phyloP scores from a whole-genome alignment of 495 filamentous ascomycete species.

The Xylaria intraflava region DNA sequence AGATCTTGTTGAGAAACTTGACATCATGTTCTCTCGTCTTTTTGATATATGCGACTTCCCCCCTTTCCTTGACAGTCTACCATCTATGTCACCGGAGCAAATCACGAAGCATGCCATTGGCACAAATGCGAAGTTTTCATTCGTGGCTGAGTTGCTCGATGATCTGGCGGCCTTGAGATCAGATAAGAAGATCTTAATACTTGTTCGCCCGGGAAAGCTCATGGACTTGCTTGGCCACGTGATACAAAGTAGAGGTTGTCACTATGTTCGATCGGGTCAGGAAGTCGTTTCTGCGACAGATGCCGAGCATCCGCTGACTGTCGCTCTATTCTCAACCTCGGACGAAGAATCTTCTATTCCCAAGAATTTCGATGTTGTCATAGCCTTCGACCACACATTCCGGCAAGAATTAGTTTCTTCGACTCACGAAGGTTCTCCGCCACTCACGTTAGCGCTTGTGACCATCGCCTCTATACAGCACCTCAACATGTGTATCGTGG shows the following conservation, averaged over 20 bases:
- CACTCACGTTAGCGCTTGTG: conserved; percentile 30
- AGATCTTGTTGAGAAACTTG: conserved; percentile 25
- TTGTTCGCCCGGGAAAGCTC: conserved; percentile 31
- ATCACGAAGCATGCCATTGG: conserved; percentile 32
- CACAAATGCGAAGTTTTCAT: conserved; percentile 42
- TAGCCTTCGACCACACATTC: conserved; percentile 37
- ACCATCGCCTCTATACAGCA: conserved; percentile 41
- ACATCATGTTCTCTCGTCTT: conserved; percentile 32
- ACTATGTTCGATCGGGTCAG: conserved; percentile 20
- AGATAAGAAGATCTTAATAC: conserved; percentile 32
- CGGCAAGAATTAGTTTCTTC: conserved; percentile 15
- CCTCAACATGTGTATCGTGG: conserved; percentile 31
- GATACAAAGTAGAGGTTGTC: conserved; percentile 22
- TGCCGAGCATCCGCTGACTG: conserved; percentile 14
- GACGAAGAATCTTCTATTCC: conserved; percentile 14
- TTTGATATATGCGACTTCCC: conserved; percentile 39
- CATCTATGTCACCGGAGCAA: conserved; percentile 20
- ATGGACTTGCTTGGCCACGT: conserved; percentile 35
- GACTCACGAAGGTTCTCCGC: conserved; percentile 9
- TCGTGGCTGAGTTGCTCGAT: conserved; percentile 37
- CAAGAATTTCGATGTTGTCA: conserved; percentile 28
- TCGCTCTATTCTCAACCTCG: conserved; percentile 19
- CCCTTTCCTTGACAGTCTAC: conserved; percentile 28
- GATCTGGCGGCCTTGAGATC: conserved; percentile 19
- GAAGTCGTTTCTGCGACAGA: conserved; percentile 12